Evolutionary conservation across 2,329 filamentous ascomycete genomes (phyloP).

Genomic region (Colletotrichum navitas): DNA sequence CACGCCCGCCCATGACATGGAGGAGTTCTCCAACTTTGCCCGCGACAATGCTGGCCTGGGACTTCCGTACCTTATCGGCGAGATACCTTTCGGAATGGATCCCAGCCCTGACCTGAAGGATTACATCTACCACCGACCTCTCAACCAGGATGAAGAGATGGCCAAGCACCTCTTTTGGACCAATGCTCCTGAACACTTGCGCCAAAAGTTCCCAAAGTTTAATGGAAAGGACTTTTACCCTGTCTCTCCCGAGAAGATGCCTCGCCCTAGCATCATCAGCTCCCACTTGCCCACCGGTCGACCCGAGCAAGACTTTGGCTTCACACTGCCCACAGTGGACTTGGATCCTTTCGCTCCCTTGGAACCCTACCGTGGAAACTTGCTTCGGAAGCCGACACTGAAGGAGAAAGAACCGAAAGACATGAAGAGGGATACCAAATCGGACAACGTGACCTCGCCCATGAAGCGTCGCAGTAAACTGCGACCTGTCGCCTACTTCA

Average conservation of each 20-base stretch:
- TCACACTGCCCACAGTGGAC: slow-evolving; percentile 27
- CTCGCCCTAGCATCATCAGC: slow-evolving; percentile 25
- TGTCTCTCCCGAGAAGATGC: slow-evolving; percentile 62
- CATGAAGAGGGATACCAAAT: slow-evolving; percentile 41
- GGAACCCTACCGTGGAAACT: slow-evolving; percentile 28
- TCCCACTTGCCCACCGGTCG: slow-evolving; percentile 19
- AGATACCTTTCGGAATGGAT: slow-evolving; percentile 59
- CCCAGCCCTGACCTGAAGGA: slow-evolving; percentile 59
- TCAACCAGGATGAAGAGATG: slow-evolving; percentile 70
- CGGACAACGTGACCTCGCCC: slow-evolving; percentile 41
- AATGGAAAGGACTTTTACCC: slow-evolving; percentile 75
- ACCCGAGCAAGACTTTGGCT: slow-evolving; percentile 32
- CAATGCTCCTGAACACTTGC: slow-evolving; percentile 63
- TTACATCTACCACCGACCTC: slow-evolving; percentile 67
- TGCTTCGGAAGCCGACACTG: background rate
- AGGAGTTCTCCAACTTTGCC: slow-evolving; percentile 34
- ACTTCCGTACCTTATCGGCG: slow-evolving; percentile 68
- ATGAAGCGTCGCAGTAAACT: slow-evolving; percentile 35
- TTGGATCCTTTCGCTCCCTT: slow-evolving; percentile 36
- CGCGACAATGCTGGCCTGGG: slow-evolving; percentile 34
- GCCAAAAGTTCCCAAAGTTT: slow-evolving; percentile 70
- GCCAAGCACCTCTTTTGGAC: slow-evolving; percentile 73
- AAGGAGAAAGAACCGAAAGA: slow-evolving; percentile 8
- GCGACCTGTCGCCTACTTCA: slow-evolving; percentile 33
- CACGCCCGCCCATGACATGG: slow-evolving; percentile 28